phyloP scores from a whole-genome alignment of 139 green algal species.

The Astrephomene gubernaculifera region DNA sequence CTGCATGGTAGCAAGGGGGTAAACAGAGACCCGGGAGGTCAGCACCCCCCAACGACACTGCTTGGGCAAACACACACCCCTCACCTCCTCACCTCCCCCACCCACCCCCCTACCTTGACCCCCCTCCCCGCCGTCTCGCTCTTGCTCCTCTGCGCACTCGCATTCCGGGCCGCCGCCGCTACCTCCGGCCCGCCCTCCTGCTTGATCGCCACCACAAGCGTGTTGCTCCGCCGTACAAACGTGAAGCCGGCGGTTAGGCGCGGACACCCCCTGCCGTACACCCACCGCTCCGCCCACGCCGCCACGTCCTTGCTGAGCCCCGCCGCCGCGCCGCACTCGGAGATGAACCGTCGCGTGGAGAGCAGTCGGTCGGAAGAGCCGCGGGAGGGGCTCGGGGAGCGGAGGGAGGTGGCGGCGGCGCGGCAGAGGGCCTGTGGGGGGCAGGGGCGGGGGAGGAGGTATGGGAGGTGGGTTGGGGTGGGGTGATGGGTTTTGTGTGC shows the following conservation, averaged over 20 bases:
- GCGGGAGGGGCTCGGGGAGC: neutral
- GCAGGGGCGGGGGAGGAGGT: neutral
- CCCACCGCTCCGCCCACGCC: conserved; percentile 58
- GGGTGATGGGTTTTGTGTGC: neutral
- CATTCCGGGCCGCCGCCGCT: neutral
- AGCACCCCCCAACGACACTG: too few species aligned
- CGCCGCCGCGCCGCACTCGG: conserved; percentile 30
- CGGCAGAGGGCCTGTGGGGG: conserved; percentile 6
- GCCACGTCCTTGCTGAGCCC: conserved; percentile 47
- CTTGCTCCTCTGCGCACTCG: conserved; percentile 33
- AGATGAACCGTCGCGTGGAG: conserved; percentile 3
- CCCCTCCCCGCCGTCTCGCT: conserved; percentile 27
- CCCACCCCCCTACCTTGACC: neutral
- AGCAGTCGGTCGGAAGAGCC: neutral
- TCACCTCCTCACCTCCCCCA: neutral
- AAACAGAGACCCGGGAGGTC: too few species aligned
- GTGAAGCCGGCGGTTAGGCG: conserved; percentile 22
- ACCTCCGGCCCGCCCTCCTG: conserved; percentile 45
- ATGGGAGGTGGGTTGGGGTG: neutral
- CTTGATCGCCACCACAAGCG: conserved; percentile 19
- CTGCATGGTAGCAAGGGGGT: too few species aligned
- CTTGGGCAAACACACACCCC: too few species aligned
- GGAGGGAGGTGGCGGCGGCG: neutral
- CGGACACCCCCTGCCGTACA: conserved; percentile 53
- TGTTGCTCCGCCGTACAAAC: conserved; percentile 28